phyloP scores from a whole-genome alignment of 306 rosid genomes.

The Rubus parviflorus region DNA sequence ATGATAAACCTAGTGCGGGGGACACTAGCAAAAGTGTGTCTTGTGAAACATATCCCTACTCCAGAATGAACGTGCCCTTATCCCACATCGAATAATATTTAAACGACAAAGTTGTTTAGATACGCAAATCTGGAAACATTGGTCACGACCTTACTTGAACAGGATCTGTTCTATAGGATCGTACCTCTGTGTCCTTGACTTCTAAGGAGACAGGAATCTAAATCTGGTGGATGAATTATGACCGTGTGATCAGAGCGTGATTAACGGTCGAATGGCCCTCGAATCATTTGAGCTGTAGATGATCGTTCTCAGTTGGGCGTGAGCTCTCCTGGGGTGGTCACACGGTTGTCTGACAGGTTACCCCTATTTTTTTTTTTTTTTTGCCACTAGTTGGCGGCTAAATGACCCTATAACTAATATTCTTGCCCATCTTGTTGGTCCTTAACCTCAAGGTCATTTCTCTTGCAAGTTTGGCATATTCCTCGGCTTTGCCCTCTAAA shows the following conservation, averaged over 20 bases:
- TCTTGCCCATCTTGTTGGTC: no score
- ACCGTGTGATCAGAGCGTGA: background rate
- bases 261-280: background rate
- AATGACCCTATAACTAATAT: no score
- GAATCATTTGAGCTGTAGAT: background rate
- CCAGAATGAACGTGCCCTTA: background rate
- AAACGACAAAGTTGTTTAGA: background rate
- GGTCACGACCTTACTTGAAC: conserved; percentile 4
- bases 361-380: background rate
- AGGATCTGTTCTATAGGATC: background rate
- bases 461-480: background rate
- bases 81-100: background rate
- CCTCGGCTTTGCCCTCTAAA: background rate
- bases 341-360: conserved; percentile 2
- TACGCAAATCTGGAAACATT: rapidly evolving
- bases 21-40: no score
- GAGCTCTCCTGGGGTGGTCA: background rate
- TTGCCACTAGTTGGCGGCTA: no score
- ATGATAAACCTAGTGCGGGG: no score
- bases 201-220: background rate
- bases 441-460: no score
- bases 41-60: no score
- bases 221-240: background rate
- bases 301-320: background rate
- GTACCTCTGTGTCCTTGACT: conserved; percentile 5